A percentile compares a stretch with the other conserved stretches of the same genome.
Evolutionary conservation across 805 yeast genomes (phyloP).

Genomic region (Hanseniaspora occidentalis): DNA sequence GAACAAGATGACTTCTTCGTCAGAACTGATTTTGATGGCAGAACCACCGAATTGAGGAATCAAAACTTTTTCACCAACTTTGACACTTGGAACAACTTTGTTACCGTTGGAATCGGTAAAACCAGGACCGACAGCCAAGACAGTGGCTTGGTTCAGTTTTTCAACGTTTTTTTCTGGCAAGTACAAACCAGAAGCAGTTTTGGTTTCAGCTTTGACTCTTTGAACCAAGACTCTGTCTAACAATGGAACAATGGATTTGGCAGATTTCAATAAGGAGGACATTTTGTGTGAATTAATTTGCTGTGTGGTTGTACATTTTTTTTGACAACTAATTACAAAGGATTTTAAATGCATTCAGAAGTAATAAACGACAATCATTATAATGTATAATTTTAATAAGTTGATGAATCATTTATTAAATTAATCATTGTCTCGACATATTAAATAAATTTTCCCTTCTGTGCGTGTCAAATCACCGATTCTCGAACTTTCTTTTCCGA

Average conservation of each 20-base stretch:
- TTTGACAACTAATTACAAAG: too few species aligned
- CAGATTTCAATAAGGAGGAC: conserved; percentile 63
- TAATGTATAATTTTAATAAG: too few species aligned
- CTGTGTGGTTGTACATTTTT: not conserved
- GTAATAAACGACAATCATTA: too few species aligned
- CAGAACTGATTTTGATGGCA: conserved; percentile 75
- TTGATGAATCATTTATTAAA: too few species aligned
- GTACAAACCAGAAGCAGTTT: conserved; percentile 86
- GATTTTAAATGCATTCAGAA: too few species aligned
- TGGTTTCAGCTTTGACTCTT: conserved; percentile 79
- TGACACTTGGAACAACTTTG: conserved; percentile 58
- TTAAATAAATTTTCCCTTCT: too few species aligned
- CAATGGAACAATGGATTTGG: conserved; percentile 80
- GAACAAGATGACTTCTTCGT: conserved; percentile 62
- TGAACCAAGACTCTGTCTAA: conserved; percentile 94
- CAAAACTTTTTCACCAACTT: conserved; percentile 86
- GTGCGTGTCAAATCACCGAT: too few species aligned
- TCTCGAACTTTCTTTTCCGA: too few species aligned
- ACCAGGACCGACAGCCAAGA: conserved; percentile 94
- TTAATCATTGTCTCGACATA: too few species aligned
- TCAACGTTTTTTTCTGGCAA: conserved; percentile 94
- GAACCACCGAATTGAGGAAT: conserved; percentile 94
- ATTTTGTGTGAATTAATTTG: conserved; percentile 7
- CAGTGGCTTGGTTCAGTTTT: conserved; percentile 85
- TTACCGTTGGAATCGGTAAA: conserved; percentile 63